phyloP scores from a whole-genome alignment of 108 stramenopile genomes.

The Skeletonema grethae region DNA sequence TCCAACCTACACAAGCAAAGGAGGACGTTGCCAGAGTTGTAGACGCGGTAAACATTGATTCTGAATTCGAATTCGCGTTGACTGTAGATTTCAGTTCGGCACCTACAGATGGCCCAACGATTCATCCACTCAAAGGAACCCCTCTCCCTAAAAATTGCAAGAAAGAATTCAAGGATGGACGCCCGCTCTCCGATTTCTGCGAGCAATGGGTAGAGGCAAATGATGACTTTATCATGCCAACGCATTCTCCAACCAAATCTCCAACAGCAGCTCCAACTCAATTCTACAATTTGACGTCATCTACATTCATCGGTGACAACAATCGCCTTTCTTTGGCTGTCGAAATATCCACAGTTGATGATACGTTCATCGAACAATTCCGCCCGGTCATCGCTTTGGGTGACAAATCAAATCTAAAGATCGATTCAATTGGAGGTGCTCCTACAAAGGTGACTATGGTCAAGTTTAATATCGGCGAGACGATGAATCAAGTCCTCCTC shows the following conservation, averaged over 20 bases:
- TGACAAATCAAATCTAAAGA: background rate
- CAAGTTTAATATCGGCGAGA: background rate
- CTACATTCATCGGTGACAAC: background rate
- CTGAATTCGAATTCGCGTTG: too few species aligned
- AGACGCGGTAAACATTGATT: background rate
- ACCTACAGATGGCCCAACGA: background rate
- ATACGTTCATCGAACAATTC: constrained; percentile 6
- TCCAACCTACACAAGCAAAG: background rate
- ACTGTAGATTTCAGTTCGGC: background rate
- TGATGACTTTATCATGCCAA: background rate
- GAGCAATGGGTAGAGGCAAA: background rate
- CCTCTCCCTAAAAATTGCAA: background rate
- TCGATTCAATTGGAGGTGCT: background rate
- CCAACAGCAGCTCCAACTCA: background rate
- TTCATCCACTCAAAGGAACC: background rate
- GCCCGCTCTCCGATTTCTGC: background rate
- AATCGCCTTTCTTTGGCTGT: background rate
- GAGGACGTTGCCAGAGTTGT: background rate
- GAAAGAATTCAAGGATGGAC: background rate
- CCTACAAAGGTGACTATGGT: constrained; percentile 8
- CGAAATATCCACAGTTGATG: background rate
- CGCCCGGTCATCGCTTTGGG: background rate
- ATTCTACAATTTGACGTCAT: background rate
- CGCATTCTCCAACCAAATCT: background rate
- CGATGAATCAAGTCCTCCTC: background rate